phyloP scores from a whole-genome alignment of 768 basidiomycete genomes.

The Boletus vinaceobasis region DNA sequence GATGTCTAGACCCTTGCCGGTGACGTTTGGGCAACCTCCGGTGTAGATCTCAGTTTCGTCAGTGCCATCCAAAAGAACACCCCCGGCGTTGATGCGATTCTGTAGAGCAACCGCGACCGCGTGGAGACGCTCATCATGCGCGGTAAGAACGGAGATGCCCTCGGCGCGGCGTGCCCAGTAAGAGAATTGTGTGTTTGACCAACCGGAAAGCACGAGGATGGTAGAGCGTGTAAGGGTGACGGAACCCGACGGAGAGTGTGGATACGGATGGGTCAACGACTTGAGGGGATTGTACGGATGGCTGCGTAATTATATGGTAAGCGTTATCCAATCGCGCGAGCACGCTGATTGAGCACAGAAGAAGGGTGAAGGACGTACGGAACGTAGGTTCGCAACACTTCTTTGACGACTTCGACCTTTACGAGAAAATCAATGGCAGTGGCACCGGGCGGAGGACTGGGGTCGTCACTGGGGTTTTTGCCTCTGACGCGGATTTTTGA shows the following conservation, averaged over 20 bases:
- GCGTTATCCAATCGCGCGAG: conserved; percentile 11
- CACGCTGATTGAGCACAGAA: conserved; percentile 5
- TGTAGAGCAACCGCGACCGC: conserved; percentile 41
- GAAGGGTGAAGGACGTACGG: conserved; percentile 36
- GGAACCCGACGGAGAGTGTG: conserved; percentile 37
- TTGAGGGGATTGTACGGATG: conserved; percentile 53
- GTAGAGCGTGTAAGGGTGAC: conserved; percentile 47
- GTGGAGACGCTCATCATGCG: conserved; percentile 39
- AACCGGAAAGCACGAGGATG: conserved; percentile 46
- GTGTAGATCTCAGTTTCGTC: conserved; percentile 24
- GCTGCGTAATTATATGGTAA: conserved; percentile 33
- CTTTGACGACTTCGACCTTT: conserved; percentile 51
- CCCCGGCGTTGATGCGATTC: conserved; percentile 36
- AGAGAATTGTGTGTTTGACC: conserved; percentile 54
- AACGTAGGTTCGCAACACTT: conserved; percentile 45
- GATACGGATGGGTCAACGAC: conserved; percentile 40
- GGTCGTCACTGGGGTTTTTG: conserved; percentile 29
- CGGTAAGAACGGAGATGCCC: conserved; percentile 45
- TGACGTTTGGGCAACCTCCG: conserved; percentile 39
- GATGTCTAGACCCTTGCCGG: conserved; percentile 48
- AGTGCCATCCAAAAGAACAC: conserved; percentile 28
- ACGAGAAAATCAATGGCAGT: conserved; percentile 50
- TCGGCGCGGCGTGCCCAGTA: conserved; percentile 53
- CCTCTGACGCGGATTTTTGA: conserved; percentile 33
- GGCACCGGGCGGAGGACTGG: conserved; percentile 33